Percentiles rank a stretch among this genome's conserved stretches.
These are phyloP conservation scores for Mycena crocata DNA, from an alignment of 768 basidiomycete genomes.

Conservation along the genomic window DNA sequence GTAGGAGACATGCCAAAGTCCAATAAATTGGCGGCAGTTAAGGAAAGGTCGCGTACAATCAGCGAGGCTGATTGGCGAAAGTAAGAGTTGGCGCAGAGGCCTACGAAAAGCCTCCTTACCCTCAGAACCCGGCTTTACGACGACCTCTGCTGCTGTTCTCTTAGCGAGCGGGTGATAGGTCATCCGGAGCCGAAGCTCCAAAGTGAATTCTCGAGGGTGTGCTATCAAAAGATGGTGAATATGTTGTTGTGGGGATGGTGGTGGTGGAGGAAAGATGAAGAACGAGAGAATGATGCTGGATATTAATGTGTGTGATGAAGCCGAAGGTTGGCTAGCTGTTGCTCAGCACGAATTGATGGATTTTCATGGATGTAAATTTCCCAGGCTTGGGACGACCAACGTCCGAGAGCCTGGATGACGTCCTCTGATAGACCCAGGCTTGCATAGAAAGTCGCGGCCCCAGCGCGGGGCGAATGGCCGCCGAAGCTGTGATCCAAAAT, in stretches of 20 bases:
- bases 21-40: no score
- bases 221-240: conserved; percentile 4
- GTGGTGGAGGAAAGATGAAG: conserved; percentile 4
- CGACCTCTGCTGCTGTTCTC: no score
- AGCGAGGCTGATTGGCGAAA: neutral
- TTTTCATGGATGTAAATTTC: conserved; percentile 35
- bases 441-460: conserved; percentile 42
- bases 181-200: no score
- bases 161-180: no score
- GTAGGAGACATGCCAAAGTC: no score
- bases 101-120: conserved; percentile 14
- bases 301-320: no score
- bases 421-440: conserved; percentile 36
- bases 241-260: conserved; percentile 11
- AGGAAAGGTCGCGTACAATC: no score
- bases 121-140: conserved; percentile 14
- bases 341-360: conserved; percentile 10
- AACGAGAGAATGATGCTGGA: neutral
- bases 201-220: no score
- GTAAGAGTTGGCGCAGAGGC: conserved; percentile 15
- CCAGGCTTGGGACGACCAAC: conserved; percentile 40
- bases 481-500: conserved; percentile 32
- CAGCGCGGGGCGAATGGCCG: conserved; percentile 39
- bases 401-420: conserved; percentile 39
- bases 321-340: conserved; percentile 11